Base-by-base conservation (phyloP, 192 early-diverging fungal species). In the Podila horticola region DNA sequence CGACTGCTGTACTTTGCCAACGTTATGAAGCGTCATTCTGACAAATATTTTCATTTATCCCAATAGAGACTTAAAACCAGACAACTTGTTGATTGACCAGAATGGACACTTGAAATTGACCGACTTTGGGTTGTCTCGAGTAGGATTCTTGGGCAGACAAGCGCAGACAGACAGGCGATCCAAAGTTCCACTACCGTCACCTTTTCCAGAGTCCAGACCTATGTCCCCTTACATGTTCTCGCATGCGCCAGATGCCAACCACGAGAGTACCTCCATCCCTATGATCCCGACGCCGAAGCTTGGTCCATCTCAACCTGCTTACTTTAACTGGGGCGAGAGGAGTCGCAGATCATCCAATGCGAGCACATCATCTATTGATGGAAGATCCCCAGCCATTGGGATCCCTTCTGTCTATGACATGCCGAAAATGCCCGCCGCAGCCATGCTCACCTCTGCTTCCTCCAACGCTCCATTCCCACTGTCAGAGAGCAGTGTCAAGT, bases 41-140 rank as follows among this genome's bases (percentile, higher is more conserved):
- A 45, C 41, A 45, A 45, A 49, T 24, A 41, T 82, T 66, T 48
- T 34, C 72, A 30, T 67, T 65, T 68, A 69, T 63, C 77, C 65
- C 59, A 36, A 60, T 85, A 92, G 98, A 64, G 94, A 96, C 73
- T 79, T 96, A n/a, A 95, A 95, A 66, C 93, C 92, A 0, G 95
- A 97, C 66, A 96, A 96, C 66, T 70, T 96, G 29, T 79, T 97
- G 20, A 96, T 97, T 81, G 93, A 95, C 72, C 87, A 91, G 67
- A 85, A 92, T 65, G 95, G 94, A 7, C 93, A 97, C 74, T 70
- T 97, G 41, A 96, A 96, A 77, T 75, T 97, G 34, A 96, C 94
- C 6, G 95, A 97, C 59, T 97, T 97, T 88, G 95, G 95, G 4
- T 71, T 97, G 15, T 95, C 94, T 0, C 75, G 93, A 10, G 91